phyloP scores from a whole-genome alignment of 2,329 filamentous ascomycete genomes.

The Xylogone sp. region DNA sequence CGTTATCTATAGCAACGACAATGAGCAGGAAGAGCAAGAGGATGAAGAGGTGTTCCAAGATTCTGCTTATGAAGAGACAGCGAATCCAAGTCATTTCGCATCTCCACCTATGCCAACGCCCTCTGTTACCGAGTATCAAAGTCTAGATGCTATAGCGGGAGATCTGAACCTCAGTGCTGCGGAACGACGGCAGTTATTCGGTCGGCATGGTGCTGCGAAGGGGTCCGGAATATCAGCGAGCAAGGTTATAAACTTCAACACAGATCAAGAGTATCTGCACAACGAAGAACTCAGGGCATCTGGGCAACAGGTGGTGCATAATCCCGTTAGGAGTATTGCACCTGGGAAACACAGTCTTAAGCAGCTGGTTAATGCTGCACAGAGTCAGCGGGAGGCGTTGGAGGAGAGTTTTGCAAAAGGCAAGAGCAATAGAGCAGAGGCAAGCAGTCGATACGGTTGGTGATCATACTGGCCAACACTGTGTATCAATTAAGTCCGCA shows the following conservation, averaged over 20 bases:
- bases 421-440: slow-evolving; percentile 75
- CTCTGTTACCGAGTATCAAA: slow-evolving; percentile 35
- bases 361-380: slow-evolving; percentile 80
- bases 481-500: no score
- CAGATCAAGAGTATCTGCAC: slow-evolving; percentile 78
- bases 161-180: slow-evolving; percentile 76
- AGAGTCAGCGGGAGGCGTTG: slow-evolving; percentile 77
- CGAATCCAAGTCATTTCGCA: slow-evolving; percentile 15
- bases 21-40: slow-evolving; percentile 11
- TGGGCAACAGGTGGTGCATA: slow-evolving; percentile 69
- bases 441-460: slow-evolving; percentile 83
- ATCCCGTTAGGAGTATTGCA: slow-evolving; percentile 76
- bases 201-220: slow-evolving; percentile 52
- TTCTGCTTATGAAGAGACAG: slow-evolving; percentile 26
- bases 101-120: slow-evolving; percentile 21
- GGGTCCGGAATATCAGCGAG: slow-evolving; percentile 40
- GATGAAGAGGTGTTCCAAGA: slow-evolving; percentile 5
- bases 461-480: no score
- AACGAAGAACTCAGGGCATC: slow-evolving; percentile 74
- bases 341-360: slow-evolving; percentile 87
- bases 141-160: slow-evolving; percentile 67
- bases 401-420: slow-evolving; percentile 89
- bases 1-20: slow-evolving; percentile 37
- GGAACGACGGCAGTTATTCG: slow-evolving; percentile 80
- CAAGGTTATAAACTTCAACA: slow-evolving; percentile 83